A percentile compares a stretch with the other conserved stretches of the same genome.
phyloP scores from a whole-genome alignment of 495 filamentous ascomycete species.

The Neurospora sp. region DNA sequence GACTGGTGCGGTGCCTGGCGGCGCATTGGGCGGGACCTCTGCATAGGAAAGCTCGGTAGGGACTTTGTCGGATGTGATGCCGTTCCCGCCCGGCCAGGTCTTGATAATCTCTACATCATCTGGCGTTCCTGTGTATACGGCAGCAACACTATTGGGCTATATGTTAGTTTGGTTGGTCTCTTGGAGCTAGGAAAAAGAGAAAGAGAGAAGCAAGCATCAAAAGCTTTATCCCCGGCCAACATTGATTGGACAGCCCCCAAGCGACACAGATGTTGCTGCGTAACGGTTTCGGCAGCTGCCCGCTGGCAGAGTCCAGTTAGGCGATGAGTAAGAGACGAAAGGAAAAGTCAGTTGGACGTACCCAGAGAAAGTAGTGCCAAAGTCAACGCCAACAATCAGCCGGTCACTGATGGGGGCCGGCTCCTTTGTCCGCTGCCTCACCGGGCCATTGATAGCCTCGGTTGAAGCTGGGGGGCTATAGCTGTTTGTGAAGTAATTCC shows the following conservation, averaged over 20 bases:
- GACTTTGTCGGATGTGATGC: slow-evolving; percentile 60
- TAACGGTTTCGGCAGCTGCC: neutral
- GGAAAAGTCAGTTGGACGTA: slow-evolving; percentile 23
- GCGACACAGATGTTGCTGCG: neutral
- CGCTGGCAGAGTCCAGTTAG: neutral
- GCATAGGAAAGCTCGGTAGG: slow-evolving; percentile 51
- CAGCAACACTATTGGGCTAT: slow-evolving; percentile 44
- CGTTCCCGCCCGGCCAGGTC: slow-evolving; percentile 68
- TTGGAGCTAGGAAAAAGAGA: neutral
- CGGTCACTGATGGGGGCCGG: slow-evolving; percentile 37
- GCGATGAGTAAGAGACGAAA: neutral
- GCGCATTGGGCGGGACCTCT: slow-evolving; percentile 25
- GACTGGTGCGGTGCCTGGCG: slow-evolving; percentile 22
- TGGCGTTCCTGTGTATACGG: slow-evolving; percentile 64
- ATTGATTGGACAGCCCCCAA: neutral
- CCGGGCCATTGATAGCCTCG: slow-evolving; percentile 44
- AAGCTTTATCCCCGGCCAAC: neutral
- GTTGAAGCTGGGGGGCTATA: slow-evolving; percentile 39
- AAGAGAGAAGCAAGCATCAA: neutral
- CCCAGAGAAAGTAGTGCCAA: slow-evolving; percentile 63
- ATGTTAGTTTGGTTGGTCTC: neutral
- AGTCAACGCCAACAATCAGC: slow-evolving; percentile 57
- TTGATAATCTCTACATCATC: slow-evolving; percentile 76
- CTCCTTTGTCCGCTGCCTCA: slow-evolving; percentile 41
- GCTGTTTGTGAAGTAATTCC: slow-evolving; percentile 40